Conservation (phyloP, 768 basidiomycete species). For the Pluteus cervinus region DNA sequence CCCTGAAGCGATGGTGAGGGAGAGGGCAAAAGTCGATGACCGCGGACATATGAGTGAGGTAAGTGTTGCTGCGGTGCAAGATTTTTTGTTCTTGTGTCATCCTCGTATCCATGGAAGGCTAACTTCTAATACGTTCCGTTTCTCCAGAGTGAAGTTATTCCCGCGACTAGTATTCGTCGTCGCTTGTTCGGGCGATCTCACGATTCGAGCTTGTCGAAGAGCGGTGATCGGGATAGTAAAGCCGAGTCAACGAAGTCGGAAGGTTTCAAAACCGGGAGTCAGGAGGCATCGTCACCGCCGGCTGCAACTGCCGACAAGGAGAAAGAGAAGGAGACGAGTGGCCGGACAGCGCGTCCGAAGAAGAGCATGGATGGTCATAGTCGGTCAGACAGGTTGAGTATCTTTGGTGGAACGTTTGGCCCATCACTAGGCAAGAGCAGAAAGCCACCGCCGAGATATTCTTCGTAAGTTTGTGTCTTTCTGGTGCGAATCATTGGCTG, state of each 20-base stretch:
- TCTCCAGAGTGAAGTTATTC: constrained; percentile 44
- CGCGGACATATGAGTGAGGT: constrained; percentile 63
- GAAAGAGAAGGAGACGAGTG: constrained; percentile 22
- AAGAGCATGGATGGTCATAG: constrained; percentile 44
- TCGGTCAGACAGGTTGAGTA: constrained; percentile 60
- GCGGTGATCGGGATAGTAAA: too few relatives aligned
- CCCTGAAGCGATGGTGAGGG: constrained; percentile 19
- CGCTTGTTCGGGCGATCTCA: constrained; percentile 60
- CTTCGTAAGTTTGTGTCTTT: constrained; percentile 38
- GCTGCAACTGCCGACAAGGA: constrained; percentile 8
- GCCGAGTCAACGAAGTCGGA: too few relatives aligned
- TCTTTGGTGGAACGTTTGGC: constrained; percentile 68
- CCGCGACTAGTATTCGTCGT: constrained; percentile 35
- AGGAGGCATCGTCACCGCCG: constrained; percentile 9
- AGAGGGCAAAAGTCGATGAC: constrained; percentile 53
- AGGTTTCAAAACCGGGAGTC: too few relatives aligned
- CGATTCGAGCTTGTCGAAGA: constrained; percentile 27
- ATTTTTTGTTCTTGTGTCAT: constrained; percentile 3
- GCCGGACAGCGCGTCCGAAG: constrained; percentile 39
- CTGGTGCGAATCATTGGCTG: neutral
- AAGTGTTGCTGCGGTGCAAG: constrained; percentile 17
- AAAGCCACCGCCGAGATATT: constrained; percentile 78
- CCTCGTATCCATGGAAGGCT: neutral
- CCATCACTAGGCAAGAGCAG: constrained; percentile 59
- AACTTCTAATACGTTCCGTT: too few relatives aligned